A percentile compares a stretch with the other conserved stretches of the same genome.
phyloP scores from a whole-genome alignment of 2,329 filamentous ascomycete species.

The Lithohypha guttulata region DNA sequence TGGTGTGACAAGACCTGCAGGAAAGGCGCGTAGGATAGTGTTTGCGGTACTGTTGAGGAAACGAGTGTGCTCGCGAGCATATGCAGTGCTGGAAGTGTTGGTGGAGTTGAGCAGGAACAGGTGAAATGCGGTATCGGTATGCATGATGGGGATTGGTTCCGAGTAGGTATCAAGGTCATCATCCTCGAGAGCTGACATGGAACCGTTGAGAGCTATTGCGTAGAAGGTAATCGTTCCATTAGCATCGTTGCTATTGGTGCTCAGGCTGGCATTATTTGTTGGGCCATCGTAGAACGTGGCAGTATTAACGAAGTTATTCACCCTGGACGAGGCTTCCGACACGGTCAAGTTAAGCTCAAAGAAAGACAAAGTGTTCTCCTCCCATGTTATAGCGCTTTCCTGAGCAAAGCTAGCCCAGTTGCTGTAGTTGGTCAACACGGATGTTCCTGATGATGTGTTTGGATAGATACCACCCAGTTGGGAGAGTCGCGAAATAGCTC shows the following conservation, averaged over 20 bases:
- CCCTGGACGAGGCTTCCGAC: slow-evolving; percentile 35
- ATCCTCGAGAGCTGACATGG: slow-evolving; percentile 15
- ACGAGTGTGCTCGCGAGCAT: slow-evolving; percentile 44
- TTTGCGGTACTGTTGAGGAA: slow-evolving; percentile 49
- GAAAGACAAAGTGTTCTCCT: slow-evolving; percentile 48
- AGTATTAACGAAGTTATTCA: slow-evolving; percentile 39
- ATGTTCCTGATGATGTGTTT: slow-evolving; percentile 27
- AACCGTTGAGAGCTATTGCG: slow-evolving; percentile 46
- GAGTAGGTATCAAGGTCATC: slow-evolving; percentile 32
- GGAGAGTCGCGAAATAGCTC: slow-evolving; percentile 46
- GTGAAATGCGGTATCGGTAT: slow-evolving; percentile 55
- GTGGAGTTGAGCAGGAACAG: slow-evolving; percentile 49
- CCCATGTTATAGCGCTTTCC: slow-evolving; percentile 45
- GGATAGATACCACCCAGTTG: slow-evolving; percentile 40
- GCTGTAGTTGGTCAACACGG: slow-evolving; percentile 31
- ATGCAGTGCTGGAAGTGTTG: slow-evolving; percentile 28
- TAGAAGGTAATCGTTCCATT: slow-evolving; percentile 38
- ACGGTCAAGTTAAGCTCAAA: slow-evolving; percentile 42
- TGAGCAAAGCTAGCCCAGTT: slow-evolving; percentile 9
- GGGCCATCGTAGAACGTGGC: slow-evolving; percentile 36
- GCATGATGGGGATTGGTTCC: slow-evolving; percentile 48
- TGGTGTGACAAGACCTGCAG: slow-evolving; percentile 46
- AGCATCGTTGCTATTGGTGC: slow-evolving; percentile 23
- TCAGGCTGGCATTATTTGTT: slow-evolving; percentile 33
- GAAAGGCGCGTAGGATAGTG: slow-evolving; percentile 48